Conservation (phyloP, 179 eudicot genomes). For the Beta macrorhiza region DNA sequence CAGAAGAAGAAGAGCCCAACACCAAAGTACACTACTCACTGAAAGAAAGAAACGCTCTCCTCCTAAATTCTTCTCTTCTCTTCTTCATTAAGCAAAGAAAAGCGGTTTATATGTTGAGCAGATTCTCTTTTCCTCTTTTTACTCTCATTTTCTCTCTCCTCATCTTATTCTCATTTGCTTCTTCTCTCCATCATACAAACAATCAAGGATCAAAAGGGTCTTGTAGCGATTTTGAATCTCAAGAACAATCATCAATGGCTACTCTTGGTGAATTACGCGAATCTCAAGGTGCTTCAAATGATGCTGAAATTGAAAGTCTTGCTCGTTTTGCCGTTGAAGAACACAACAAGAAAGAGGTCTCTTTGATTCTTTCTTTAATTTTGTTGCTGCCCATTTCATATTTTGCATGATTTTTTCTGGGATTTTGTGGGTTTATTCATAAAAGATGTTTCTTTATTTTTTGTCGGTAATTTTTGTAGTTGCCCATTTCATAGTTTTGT, state of each 20-base stretch:
- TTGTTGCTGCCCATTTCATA: neutral
- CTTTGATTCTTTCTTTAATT: neutral
- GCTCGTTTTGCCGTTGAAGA: slow-evolving; percentile 87
- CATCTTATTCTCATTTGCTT: neutral
- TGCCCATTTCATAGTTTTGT: neutral
- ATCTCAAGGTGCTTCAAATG: slow-evolving; percentile 41
- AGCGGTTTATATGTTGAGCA: neutral
- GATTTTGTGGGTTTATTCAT: slow-evolving; percentile 21
- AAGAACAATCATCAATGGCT: slow-evolving; percentile 42
- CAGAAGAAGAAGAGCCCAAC: too few species aligned
- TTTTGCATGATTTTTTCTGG: neutral
- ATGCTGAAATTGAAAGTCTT: slow-evolving; percentile 53
- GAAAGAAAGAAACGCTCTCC: neutral
- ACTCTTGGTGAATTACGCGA: slow-evolving; percentile 54
- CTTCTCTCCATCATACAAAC: slow-evolving; percentile 8
- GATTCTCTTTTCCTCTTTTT: slow-evolving; percentile 2
- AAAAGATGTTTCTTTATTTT: slow-evolving; percentile 44
- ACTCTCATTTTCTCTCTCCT: neutral
- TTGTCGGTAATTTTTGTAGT: neutral
- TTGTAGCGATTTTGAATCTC: slow-evolving; percentile 31
- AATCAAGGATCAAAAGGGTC: slow-evolving; percentile 24
- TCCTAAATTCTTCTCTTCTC: neutral
- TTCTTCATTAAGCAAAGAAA: slow-evolving; percentile 7
- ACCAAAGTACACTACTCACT: too few species aligned
- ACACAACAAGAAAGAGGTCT: slow-evolving; percentile 75